phyloP scores from a whole-genome alignment of 306 rosid species.

The Mimosa pudica region DNA sequence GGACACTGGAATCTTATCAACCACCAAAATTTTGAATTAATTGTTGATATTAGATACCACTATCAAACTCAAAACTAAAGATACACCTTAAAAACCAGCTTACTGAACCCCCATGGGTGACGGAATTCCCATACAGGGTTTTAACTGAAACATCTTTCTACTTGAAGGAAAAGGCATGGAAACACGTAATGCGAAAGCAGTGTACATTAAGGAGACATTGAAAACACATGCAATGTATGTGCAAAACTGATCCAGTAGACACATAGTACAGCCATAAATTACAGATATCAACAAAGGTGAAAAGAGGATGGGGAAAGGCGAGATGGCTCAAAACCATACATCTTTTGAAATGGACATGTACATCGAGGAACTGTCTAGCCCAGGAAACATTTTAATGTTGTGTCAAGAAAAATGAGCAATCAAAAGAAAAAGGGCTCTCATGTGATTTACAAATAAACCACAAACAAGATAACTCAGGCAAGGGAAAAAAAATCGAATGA shows the following conservation, averaged over 20 bases:
- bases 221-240: constrained; percentile 30
- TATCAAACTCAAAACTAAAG: background rate
- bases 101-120: background rate
- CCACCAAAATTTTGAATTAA: no score
- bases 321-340: constrained; percentile 7
- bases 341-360: constrained; percentile 39
- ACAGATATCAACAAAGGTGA: constrained; percentile 19
- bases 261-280: constrained; percentile 15
- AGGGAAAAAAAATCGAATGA: constrained; percentile 39
- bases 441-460: constrained; percentile 62
- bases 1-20: no score
- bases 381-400: constrained; percentile 33
- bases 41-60: no score
- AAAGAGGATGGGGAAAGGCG: background rate
- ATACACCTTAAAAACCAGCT: background rate
- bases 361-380: constrained; percentile 33
- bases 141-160: background rate
- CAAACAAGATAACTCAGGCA: constrained; percentile 53
- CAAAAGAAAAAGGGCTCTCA: constrained; percentile 44
- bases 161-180: background rate
- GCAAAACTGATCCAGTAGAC: constrained; percentile 29
- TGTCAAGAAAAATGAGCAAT: constrained; percentile 49
- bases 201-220: background rate
- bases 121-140: background rate
- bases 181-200: background rate